Evolutionary conservation across 257 asterid genomes (phyloP).

Genomic region (Solanum pennellii): DNA sequence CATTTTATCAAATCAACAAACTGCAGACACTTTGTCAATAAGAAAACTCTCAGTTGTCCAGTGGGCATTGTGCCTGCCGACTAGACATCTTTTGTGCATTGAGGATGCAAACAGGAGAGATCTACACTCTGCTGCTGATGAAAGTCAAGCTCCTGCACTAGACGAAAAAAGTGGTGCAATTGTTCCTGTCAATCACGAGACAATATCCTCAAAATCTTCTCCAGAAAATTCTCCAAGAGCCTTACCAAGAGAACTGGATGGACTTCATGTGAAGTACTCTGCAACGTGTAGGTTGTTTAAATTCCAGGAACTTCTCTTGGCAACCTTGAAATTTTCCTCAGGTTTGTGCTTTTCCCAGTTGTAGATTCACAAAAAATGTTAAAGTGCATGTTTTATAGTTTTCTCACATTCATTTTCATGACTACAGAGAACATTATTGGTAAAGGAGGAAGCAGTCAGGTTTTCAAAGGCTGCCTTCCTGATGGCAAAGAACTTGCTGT

Average conservation of each 20-base stretch:
- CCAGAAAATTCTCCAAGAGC: slow-evolving; percentile 18
- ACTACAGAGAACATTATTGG: slow-evolving; percentile 67
- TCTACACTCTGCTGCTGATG: slow-evolving; percentile 8
- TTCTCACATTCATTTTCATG: not conserved
- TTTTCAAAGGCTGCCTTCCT: slow-evolving; percentile 70
- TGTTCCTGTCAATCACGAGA: slow-evolving; percentile 36
- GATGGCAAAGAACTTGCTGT: slow-evolving; percentile 93
- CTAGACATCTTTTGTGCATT: slow-evolving; percentile 37
- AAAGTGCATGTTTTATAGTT: not conserved
- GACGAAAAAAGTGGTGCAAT: slow-evolving; percentile 65
- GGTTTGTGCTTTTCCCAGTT: not conserved
- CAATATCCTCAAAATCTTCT: slow-evolving; percentile 17
- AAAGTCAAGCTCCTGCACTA: slow-evolving; percentile 19
- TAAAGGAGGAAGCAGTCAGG: slow-evolving; percentile 93
- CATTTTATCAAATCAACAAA: slow-evolving; percentile 18
- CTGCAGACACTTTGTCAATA: slow-evolving; percentile 15
- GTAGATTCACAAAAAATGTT: not conserved
- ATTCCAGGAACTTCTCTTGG: slow-evolving; percentile 58
- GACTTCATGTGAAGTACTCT: slow-evolving; percentile 71
- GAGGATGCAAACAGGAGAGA: slow-evolving; percentile 26
- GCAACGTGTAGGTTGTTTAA: slow-evolving; percentile 77
- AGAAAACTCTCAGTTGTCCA: slow-evolving; percentile 68
- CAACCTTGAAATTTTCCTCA: slow-evolving; percentile 26
- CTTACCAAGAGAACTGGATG: slow-evolving; percentile 55
- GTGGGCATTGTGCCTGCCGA: slow-evolving; percentile 77